phyloP scores from a whole-genome alignment of 768 basidiomycete genomes.

The Leccinum aurantiacum region DNA sequence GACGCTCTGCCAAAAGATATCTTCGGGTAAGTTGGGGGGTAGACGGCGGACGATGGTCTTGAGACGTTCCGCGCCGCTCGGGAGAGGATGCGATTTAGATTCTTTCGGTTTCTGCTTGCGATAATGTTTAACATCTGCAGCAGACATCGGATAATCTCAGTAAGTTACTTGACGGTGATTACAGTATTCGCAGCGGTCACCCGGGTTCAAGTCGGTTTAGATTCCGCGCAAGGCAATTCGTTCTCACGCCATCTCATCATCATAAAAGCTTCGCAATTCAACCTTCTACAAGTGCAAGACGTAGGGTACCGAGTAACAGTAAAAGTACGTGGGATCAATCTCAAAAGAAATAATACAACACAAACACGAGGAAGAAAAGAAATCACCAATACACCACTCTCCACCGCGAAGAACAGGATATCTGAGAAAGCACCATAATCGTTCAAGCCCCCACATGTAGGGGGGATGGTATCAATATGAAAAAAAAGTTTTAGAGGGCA shows the following conservation, averaged over 20 bases:
- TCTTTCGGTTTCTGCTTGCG: slow-evolving; percentile 35
- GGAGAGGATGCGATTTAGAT: slow-evolving; percentile 28
- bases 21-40: slow-evolving; percentile 90
- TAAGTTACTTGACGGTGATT: neutral
- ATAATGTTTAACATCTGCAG: slow-evolving; percentile 16
- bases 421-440: neutral
- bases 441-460: slow-evolving; percentile 9
- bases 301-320: too few species aligned
- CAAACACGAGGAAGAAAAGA: slow-evolving; percentile 8
- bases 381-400: slow-evolving; percentile 1
- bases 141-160: slow-evolving; percentile 12
- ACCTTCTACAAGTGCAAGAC: neutral
- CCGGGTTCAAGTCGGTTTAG: neutral
- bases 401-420: slow-evolving; percentile 9
- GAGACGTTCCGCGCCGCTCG: slow-evolving; percentile 53
- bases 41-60: slow-evolving; percentile 88
- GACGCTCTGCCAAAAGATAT: slow-evolving; percentile 92
- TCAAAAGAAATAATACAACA: slow-evolving; percentile 20
- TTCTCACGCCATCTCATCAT: slow-evolving; percentile 9
- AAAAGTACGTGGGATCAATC: too few species aligned
- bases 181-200: too few species aligned
- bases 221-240: neutral
- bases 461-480: slow-evolving; percentile 4
- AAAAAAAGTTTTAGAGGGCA: slow-evolving; percentile 13
- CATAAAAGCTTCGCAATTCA: neutral